Evolutionary conservation across 768 basidiomycete species (phyloP).

Genomic region (Mycena haematopus): DNA sequence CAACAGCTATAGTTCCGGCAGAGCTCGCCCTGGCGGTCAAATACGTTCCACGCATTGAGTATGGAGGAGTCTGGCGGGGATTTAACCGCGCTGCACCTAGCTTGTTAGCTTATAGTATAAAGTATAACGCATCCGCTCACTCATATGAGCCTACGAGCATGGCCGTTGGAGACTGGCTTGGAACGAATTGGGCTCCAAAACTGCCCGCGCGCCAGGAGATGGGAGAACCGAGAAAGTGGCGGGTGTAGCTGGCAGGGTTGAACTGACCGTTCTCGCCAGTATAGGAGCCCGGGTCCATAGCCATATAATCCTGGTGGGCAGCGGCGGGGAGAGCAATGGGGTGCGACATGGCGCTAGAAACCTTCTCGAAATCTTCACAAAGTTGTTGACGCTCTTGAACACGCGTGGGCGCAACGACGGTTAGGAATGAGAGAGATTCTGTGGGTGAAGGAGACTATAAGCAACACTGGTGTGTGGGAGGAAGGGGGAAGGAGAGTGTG

Average conservation of each 20-base stretch:
- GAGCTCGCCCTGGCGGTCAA: conserved; percentile 76
- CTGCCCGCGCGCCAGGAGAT: conserved; percentile 75
- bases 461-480: background rate
- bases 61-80: conserved; percentile 42
- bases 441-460: too few species aligned
- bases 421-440: too few species aligned
- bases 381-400: too few species aligned
- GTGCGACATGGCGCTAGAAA: conserved; percentile 35
- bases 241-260: conserved; percentile 70
- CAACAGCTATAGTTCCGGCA: conserved; percentile 93
- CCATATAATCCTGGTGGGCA: conserved; percentile 26
- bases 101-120: conserved; percentile 24
- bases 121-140: conserved; percentile 47
- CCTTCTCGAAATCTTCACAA: too few species aligned
- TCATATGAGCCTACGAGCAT: conserved; percentile 68
- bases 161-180: conserved; percentile 63
- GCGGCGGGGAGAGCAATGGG: conserved; percentile 54
- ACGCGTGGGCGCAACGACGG: too few species aligned
- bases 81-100: conserved; percentile 18
- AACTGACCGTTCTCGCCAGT: conserved; percentile 53
- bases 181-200: conserved; percentile 67
- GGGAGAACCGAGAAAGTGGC: conserved; percentile 74
- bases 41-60: conserved; percentile 68
- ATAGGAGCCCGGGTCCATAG: conserved; percentile 59
- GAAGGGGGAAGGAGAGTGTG: background rate